Conservation (phyloP, 129 eudicot species). For the Cynara cardunculus region DNA sequence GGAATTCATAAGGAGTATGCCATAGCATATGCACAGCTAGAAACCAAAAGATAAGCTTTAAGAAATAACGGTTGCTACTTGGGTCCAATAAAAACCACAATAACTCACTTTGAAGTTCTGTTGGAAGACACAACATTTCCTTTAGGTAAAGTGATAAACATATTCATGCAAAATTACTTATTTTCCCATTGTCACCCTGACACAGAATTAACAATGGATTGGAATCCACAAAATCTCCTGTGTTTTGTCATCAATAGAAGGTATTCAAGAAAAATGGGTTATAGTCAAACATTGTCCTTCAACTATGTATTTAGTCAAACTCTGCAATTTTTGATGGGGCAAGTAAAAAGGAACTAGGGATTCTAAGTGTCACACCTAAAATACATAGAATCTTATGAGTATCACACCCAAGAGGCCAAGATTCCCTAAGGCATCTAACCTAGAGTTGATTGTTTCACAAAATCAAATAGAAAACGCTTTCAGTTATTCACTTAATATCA, state of each 20-base stretch:
- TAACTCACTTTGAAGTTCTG: neutral
- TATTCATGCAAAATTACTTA: neutral
- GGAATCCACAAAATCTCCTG: neutral
- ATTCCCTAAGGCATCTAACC: neutral
- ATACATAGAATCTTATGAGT: neutral
- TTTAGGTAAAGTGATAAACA: neutral
- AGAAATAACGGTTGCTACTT: neutral
- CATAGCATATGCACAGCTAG: neutral
- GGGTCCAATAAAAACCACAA: neutral
- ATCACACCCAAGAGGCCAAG: neutral
- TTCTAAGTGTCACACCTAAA: neutral
- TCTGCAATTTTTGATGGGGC: neutral
- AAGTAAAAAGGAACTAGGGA: neutral
- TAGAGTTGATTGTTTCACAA: conserved; percentile 10
- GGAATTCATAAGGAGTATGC: neutral
- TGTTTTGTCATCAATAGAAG: neutral
- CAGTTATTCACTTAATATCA: neutral
- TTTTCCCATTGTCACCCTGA: neutral
- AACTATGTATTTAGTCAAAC: neutral
- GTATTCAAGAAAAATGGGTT: neutral
- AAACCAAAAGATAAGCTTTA: neutral
- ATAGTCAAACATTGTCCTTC: neutral
- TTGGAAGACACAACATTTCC: neutral
- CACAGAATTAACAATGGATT: neutral
- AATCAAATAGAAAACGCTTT: neutral